phyloP scores from a whole-genome alignment of 805 yeast genomes.

The Zygotorulaspora florentina region DNA sequence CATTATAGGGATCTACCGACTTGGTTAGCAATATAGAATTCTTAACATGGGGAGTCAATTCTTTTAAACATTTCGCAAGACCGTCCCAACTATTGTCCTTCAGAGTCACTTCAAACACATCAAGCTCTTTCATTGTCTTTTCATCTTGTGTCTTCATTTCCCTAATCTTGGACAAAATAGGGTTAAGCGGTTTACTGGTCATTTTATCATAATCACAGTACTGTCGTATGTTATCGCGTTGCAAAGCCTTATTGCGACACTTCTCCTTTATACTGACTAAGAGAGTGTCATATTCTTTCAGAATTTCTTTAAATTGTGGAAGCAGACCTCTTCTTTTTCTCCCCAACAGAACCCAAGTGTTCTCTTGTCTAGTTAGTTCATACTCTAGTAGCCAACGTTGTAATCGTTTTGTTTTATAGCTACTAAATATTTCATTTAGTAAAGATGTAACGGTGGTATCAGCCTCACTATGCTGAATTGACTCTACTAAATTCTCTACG shows the following conservation, averaged over 20 bases:
- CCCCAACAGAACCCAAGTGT: conserved; percentile 20
- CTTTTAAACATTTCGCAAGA: conserved; percentile 24
- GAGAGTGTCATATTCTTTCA: conserved; percentile 17
- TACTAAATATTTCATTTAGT: conserved; percentile 47
- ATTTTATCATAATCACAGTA: neutral
- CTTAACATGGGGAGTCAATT: conserved; percentile 39
- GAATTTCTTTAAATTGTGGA: conserved; percentile 24
- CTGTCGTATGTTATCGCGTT: conserved; percentile 26
- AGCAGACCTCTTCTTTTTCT: conserved; percentile 25
- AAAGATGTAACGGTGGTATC: conserved; percentile 53
- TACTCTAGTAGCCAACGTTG: conserved; percentile 59
- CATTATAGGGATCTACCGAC: conserved; percentile 48
- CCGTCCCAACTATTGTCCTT: conserved; percentile 32
- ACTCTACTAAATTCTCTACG: conserved; percentile 60
- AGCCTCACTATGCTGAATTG: conserved; percentile 63
- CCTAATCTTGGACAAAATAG: conserved; percentile 35
- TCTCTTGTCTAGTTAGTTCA: conserved; percentile 41
- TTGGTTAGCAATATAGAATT: conserved; percentile 30
- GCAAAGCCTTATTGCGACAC: conserved; percentile 2
- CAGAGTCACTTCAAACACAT: conserved; percentile 21
- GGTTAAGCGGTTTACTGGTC: conserved; percentile 5
- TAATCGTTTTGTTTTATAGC: conserved; percentile 46
- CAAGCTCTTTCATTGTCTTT: conserved; percentile 36
- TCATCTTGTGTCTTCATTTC: conserved; percentile 37
- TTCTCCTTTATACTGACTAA: conserved; percentile 18